Percentiles rank a stretch among this genome's conserved stretches.
phyloP scores from a whole-genome alignment of 2,329 filamentous ascomycete species.

The Raffaelea deltoideospora region DNA sequence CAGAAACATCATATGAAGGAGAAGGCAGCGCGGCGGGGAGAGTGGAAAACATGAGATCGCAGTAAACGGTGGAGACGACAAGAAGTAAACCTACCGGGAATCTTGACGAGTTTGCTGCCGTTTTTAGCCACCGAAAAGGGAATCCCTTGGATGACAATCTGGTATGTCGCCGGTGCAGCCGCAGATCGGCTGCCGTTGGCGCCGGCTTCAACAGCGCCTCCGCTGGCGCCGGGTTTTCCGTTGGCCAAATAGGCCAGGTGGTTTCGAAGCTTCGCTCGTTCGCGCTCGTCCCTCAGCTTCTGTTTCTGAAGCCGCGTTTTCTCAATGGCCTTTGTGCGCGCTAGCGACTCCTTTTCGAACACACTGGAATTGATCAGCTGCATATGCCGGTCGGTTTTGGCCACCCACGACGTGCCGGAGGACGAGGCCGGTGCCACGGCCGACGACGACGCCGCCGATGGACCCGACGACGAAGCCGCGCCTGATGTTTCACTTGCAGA shows the following conservation, averaged over 20 bases:
- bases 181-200: conserved; percentile 8
- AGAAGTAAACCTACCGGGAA: conserved; percentile 55
- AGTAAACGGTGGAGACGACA: no score
- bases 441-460: conserved; percentile 16
- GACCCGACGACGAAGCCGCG: background rate
- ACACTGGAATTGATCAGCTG: conserved; percentile 71
- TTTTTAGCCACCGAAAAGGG: conserved; percentile 59
- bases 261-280: conserved; percentile 41
- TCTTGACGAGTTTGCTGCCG: conserved; percentile 68
- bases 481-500: conserved; percentile 10
- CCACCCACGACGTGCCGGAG: conserved; percentile 40
- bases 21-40: background rate
- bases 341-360: conserved; percentile 58
- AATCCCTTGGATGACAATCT: conserved; percentile 56
- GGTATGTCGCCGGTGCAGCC: conserved; percentile 28
- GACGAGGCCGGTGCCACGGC: conserved; percentile 7
- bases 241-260: conserved; percentile 24
- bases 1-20: background rate
- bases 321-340: conserved; percentile 55
- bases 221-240: conserved; percentile 3
- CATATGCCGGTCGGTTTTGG: conserved; percentile 59
- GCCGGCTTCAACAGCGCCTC: conserved; percentile 4
- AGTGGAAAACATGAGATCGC: no score
- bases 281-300: conserved; percentile 34
- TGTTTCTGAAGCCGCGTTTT: conserved; percentile 47